Percentiles rank a stretch among this genome's conserved stretches.
Conservation (phyloP, 495 filamentous ascomycete species). For the Parachaetomium inaequale region DNA sequence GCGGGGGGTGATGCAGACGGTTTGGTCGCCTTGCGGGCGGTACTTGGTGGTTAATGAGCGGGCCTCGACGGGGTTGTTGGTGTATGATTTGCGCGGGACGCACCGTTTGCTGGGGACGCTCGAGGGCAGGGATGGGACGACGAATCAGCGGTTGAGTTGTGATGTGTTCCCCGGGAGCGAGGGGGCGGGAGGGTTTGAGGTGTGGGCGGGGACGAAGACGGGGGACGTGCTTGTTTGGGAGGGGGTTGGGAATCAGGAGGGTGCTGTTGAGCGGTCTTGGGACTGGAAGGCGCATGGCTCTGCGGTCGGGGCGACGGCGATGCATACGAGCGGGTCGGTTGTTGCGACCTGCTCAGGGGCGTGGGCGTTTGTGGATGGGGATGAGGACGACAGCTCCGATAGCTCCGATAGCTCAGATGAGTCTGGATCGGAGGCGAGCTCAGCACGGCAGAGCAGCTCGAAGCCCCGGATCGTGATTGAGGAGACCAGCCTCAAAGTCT, state of each 20-base stretch:
- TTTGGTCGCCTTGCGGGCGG: slow-evolving; percentile 81
- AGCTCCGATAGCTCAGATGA: slow-evolving; percentile 12
- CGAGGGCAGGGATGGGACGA: slow-evolving; percentile 62
- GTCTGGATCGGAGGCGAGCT: slow-evolving; percentile 1
- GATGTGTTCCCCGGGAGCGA: slow-evolving; percentile 56
- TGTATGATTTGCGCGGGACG: slow-evolving; percentile 81
- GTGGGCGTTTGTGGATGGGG: slow-evolving; percentile 37
- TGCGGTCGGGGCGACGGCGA: slow-evolving; percentile 57
- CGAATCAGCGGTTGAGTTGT: slow-evolving; percentile 75
- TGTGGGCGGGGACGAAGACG: slow-evolving; percentile 83
- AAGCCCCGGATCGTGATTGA: slow-evolving; percentile 22
- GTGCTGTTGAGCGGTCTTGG: slow-evolving; percentile 52
- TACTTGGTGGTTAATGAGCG: slow-evolving; percentile 89
- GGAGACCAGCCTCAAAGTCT: slow-evolving; percentile 66
- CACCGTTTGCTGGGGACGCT: slow-evolving; percentile 66
- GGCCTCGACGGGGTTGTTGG: slow-evolving; percentile 63
- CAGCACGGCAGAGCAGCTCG: slow-evolving; percentile 6
- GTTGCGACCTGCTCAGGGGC: slow-evolving; percentile 72
- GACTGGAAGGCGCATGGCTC: slow-evolving; percentile 56
- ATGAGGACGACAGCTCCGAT: slow-evolving; percentile 12
- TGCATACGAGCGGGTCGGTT: slow-evolving; percentile 66
- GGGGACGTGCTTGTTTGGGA: slow-evolving; percentile 76
- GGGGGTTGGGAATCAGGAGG: slow-evolving; percentile 54
- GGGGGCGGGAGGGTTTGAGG: slow-evolving; percentile 55
- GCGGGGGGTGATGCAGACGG: slow-evolving; percentile 66